These are phyloP conservation scores for Paracorniculantispora psalliotae DNA, from an alignment of 2,329 filamentous ascomycete species.

Conservation along the genomic window DNA sequence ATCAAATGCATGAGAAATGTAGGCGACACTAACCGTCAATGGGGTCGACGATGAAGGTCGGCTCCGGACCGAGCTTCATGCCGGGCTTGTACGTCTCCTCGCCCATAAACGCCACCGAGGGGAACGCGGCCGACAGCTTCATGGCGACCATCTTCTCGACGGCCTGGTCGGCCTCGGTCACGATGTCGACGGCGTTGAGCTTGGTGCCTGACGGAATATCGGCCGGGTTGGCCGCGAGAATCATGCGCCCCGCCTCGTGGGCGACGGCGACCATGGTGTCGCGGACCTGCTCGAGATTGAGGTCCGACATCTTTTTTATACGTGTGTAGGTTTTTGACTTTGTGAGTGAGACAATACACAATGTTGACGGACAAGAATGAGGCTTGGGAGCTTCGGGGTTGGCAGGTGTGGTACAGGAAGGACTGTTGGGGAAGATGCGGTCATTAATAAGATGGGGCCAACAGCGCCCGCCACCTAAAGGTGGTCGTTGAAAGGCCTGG, in stretches of 20 bases:
- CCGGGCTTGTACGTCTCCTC: conserved; percentile 73
- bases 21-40: conserved; percentile 56
- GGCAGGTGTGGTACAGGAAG: not conserved
- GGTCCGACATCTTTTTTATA: conserved; percentile 41
- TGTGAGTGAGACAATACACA: not conserved
- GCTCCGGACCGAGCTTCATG: conserved; percentile 54
- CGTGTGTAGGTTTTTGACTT: not conserved
- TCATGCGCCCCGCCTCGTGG: conserved; percentile 60
- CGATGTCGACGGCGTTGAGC: conserved; percentile 64
- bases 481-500: not conserved
- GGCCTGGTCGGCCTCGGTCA: conserved; percentile 62
- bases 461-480: not conserved
- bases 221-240: conserved; percentile 55
- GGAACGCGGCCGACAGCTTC: conserved; percentile 48
- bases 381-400: not conserved
- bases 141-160: conserved; percentile 58
- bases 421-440: not conserved
- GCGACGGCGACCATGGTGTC: conserved; percentile 57
- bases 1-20: too few relatives aligned
- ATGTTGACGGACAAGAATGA: not conserved
- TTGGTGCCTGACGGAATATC: conserved; percentile 56
- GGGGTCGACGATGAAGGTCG: conserved; percentile 77
- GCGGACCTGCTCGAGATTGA: conserved; percentile 58
- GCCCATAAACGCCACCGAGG: conserved; percentile 60
- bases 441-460: conserved; percentile 3